Evolutionary conservation across 2,329 filamentous ascomycete species (phyloP).

Genomic region (Fusarium fracticaudum): DNA sequence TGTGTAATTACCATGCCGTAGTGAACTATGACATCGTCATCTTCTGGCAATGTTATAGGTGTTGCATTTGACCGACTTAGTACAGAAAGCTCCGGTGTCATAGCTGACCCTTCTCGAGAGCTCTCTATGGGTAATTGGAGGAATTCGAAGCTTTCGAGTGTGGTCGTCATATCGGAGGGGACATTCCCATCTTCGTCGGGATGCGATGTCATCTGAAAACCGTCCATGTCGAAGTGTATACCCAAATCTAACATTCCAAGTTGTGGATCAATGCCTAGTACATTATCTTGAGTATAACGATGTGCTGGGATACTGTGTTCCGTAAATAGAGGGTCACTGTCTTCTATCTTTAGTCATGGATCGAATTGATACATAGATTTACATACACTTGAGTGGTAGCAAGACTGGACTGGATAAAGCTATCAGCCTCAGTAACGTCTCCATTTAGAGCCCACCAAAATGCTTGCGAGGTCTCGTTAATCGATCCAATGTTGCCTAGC

Average conservation of each 20-base stretch:
- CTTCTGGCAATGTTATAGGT: not conserved
- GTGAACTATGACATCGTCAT: not conserved
- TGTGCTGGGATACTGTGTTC: not conserved
- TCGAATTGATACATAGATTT: too few species aligned
- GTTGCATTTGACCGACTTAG: not conserved
- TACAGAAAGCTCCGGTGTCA: not conserved
- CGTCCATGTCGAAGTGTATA: not conserved
- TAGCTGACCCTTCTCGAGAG: not conserved
- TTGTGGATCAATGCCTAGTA: not conserved
- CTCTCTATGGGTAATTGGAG: not conserved
- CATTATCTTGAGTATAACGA: not conserved
- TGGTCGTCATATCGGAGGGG: rapidly evolving
- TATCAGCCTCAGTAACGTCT: too few species aligned
- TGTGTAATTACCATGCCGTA: slow-evolving; percentile 1
- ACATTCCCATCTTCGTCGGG: not conserved
- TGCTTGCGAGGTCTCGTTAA: too few species aligned
- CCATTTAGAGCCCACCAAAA: too few species aligned
- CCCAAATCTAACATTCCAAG: not conserved
- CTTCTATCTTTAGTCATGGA: too few species aligned
- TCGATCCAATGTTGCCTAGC: too few species aligned
- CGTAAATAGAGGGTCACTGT: not conserved
- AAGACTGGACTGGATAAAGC: too few species aligned
- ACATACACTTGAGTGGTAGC: too few species aligned
- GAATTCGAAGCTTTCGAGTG: not conserved
- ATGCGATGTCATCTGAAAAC: not conserved